phyloP scores from a whole-genome alignment of 139 green algal genomes.

The Haematococcus lacustris region DNA sequence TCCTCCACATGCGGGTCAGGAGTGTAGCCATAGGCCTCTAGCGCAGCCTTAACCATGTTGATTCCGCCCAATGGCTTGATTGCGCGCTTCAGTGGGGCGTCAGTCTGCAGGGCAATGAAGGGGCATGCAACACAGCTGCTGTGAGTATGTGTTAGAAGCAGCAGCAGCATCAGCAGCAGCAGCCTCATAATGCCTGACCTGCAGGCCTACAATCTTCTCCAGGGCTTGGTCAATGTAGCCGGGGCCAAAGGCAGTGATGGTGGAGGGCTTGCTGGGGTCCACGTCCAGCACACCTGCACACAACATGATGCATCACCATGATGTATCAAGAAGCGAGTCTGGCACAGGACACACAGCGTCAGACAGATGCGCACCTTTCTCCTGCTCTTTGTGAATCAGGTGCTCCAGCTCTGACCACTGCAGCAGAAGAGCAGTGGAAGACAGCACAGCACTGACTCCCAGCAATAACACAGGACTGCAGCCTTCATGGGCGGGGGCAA shows the following conservation, averaged over 20 bases:
- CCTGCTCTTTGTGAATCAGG: slow-evolving; percentile 32
- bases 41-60: slow-evolving; percentile 58
- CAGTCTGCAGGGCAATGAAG: slow-evolving; percentile 54
- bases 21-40: slow-evolving; percentile 25
- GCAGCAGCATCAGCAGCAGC: too few relatives aligned
- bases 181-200: too few relatives aligned
- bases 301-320: too few relatives aligned
- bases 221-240: slow-evolving; percentile 61
- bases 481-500: too few relatives aligned
- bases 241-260: slow-evolving; percentile 46
- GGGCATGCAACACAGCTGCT: too few relatives aligned
- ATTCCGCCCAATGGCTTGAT: slow-evolving; percentile 72
- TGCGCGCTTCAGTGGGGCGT: slow-evolving; percentile 58
- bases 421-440: too few relatives aligned
- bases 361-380: slow-evolving; percentile 20
- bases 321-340: too few relatives aligned
- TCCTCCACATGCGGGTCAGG: slow-evolving; percentile 28
- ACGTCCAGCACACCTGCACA: slow-evolving; percentile 54
- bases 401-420: slow-evolving; percentile 42
- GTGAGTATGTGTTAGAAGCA: too few relatives aligned
- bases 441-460: too few relatives aligned
- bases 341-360: too few relatives aligned
- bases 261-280: slow-evolving; percentile 50
- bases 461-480: too few relatives aligned
- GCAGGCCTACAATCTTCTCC: slow-evolving; percentile 52